Evolutionary conservation across 371 early-diverging fungal genomes (phyloP).

Genomic region (Circinella minor): DNA sequence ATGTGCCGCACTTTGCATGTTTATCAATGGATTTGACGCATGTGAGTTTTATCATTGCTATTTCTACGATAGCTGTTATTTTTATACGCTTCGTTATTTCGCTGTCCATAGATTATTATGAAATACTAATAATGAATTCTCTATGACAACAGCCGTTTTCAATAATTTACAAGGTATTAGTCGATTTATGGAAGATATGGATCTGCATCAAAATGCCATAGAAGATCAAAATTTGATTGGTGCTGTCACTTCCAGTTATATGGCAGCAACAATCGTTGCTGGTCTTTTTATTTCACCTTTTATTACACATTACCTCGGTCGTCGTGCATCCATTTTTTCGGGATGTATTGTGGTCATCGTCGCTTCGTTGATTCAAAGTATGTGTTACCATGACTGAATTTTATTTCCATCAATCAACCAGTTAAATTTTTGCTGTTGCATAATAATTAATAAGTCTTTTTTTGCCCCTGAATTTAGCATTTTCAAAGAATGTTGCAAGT

Average conservation of each 20-base stretch:
- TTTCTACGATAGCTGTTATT: not conserved
- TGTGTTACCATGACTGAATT: not conserved
- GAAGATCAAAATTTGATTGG: slow-evolving; percentile 27
- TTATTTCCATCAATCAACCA: not conserved
- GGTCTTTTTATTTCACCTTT: slow-evolving; percentile 28
- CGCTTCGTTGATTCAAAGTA: slow-evolving; percentile 31
- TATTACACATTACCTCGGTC: slow-evolving; percentile 28
- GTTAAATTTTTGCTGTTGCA: too few relatives aligned
- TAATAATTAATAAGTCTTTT: not conserved
- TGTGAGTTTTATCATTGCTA: slow-evolving; percentile 17
- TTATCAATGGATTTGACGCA: slow-evolving; percentile 37
- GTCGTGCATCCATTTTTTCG: slow-evolving; percentile 29
- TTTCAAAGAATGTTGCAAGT: slow-evolving; percentile 30
- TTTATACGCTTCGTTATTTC: too few relatives aligned
- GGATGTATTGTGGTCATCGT: slow-evolving; percentile 26
- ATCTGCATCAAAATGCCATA: slow-evolving; percentile 17
- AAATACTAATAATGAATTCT: too few relatives aligned
- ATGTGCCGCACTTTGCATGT: slow-evolving; percentile 29
- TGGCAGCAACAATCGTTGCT: slow-evolving; percentile 31
- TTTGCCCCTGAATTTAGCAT: slow-evolving; percentile 9
- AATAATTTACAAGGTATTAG: slow-evolving; percentile 31
- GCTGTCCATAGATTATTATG: too few relatives aligned
- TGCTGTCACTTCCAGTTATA: slow-evolving; percentile 30
- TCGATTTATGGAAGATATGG: slow-evolving; percentile 28
- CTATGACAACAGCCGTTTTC: slow-evolving; percentile 25